Conservation (phyloP, 345 rosid species). For the Linum trigynum region DNA sequence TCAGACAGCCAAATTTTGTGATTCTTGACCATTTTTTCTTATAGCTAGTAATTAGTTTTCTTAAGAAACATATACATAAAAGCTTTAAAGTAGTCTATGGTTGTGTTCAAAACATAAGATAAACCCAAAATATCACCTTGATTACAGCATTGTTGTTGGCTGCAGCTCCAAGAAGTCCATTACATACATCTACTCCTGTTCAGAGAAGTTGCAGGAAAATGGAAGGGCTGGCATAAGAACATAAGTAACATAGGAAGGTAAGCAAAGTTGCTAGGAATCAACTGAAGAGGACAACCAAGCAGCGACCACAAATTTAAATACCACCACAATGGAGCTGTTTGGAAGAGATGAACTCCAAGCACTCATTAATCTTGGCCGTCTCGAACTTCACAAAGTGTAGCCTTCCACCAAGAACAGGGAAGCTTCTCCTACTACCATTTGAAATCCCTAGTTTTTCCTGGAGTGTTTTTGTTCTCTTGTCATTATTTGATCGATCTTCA, state of each 20-base stretch:
- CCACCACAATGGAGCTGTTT: constrained; percentile 89
- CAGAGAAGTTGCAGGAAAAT: background rate
- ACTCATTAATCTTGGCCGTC: constrained; percentile 78
- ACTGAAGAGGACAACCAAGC: constrained; percentile 1
- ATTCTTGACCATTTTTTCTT: background rate
- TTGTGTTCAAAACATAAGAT: background rate
- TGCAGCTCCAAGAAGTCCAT: constrained; percentile 35
- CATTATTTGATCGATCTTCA: constrained; percentile 52
- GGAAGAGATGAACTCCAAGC: constrained; percentile 86
- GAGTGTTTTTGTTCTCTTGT: constrained; percentile 59
- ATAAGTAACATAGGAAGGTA: constrained; percentile 1
- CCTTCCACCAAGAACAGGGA: constrained; percentile 95
- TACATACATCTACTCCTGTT: constrained; percentile 37
- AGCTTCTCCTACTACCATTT: constrained; percentile 78
- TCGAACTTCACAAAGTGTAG: constrained; percentile 94
- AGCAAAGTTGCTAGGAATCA: background rate
- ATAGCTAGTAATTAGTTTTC: background rate
- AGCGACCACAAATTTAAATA: constrained; percentile 13
- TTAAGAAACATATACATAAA: background rate
- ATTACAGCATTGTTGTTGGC: constrained; percentile 39
- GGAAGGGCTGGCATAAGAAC: background rate
- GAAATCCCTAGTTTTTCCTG: constrained; percentile 71
- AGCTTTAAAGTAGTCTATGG: background rate
- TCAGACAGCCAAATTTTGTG: background rate
- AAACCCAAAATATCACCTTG: constrained; percentile 31